These are phyloP conservation scores for Ploettnerulaceae sp. DNA, from an alignment of 2,329 filamentous ascomycete species.

Conservation along the genomic window DNA sequence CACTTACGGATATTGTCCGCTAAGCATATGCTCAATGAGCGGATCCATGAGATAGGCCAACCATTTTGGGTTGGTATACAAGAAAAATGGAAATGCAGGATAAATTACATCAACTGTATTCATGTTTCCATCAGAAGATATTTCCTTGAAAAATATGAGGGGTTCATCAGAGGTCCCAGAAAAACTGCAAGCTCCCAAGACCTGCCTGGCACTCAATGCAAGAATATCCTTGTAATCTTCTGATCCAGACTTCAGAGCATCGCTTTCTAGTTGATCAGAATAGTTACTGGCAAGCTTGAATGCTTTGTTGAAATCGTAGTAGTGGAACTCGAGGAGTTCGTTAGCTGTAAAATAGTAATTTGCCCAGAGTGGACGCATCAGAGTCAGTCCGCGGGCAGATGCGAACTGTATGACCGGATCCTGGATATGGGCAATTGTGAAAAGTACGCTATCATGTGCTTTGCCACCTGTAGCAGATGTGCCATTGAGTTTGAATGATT, in stretches of 20 bases:
- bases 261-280: conserved; percentile 62
- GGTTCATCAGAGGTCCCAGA: conserved; percentile 66
- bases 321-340: conserved; percentile 69
- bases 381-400: conserved; percentile 66
- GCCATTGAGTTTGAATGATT: conserved; percentile 50
- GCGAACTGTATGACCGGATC: conserved; percentile 77
- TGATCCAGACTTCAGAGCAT: conserved; percentile 70
- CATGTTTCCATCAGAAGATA: conserved; percentile 78
- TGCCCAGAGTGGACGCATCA: conserved; percentile 76
- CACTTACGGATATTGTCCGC: conserved; percentile 66
- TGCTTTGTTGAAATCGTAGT: conserved; percentile 65
- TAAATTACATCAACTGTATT: conserved; percentile 88
- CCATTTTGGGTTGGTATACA: conserved; percentile 80
- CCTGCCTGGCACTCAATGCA: conserved; percentile 72
- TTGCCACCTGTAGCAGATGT: conserved; percentile 30
- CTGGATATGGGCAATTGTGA: conserved; percentile 73
- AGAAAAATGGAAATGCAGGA: conserved; percentile 78
- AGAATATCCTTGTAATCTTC: conserved; percentile 73
- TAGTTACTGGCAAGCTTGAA: conserved; percentile 64
- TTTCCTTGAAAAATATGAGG: conserved; percentile 78
- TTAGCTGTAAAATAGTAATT: conserved; percentile 63
- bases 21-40: conserved; percentile 74
- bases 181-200: conserved; percentile 73
- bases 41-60: conserved; percentile 75
- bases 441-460: conserved; percentile 53